These are phyloP conservation scores for Apodospora peruviana DNA, from an alignment of 495 filamentous ascomycete genomes.

Conservation along the genomic window DNA sequence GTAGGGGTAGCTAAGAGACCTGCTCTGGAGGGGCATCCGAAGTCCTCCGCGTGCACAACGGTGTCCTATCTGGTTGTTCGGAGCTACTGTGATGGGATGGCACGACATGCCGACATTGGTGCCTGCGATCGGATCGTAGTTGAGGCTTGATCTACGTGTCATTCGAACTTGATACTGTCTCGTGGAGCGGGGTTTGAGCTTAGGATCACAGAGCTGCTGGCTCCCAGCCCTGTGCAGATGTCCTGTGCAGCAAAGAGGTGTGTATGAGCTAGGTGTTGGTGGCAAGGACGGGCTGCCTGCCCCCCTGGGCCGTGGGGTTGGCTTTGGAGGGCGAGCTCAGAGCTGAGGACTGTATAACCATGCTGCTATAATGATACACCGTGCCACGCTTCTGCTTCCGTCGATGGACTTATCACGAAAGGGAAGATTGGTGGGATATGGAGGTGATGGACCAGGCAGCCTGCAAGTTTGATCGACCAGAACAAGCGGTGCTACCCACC, in stretches of 20 bases:
- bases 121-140: not conserved
- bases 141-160: not conserved
- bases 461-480: not conserved
- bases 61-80: too few species aligned
- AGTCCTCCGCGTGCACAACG: too few species aligned
- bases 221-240: not conserved
- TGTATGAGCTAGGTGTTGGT: not conserved
- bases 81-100: too few species aligned
- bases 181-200: not conserved
- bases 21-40: too few species aligned
- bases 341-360: not conserved
- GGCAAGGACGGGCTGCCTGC: too few species aligned
- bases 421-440: not conserved
- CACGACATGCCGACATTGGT: not conserved
- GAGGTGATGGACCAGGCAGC: too few species aligned
- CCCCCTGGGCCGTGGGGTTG: too few species aligned
- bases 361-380: not conserved
- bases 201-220: not conserved
- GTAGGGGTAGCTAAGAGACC: too few species aligned
- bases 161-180: not conserved
- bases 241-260: not conserved
- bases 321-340: not conserved
- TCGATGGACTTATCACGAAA: not conserved
- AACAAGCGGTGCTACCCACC: not conserved
- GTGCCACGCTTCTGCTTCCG: not conserved